These are phyloP conservation scores for Colletotrichum sp. DNA, from an alignment of 2,329 filamentous ascomycete genomes.

Conservation along the genomic window DNA sequence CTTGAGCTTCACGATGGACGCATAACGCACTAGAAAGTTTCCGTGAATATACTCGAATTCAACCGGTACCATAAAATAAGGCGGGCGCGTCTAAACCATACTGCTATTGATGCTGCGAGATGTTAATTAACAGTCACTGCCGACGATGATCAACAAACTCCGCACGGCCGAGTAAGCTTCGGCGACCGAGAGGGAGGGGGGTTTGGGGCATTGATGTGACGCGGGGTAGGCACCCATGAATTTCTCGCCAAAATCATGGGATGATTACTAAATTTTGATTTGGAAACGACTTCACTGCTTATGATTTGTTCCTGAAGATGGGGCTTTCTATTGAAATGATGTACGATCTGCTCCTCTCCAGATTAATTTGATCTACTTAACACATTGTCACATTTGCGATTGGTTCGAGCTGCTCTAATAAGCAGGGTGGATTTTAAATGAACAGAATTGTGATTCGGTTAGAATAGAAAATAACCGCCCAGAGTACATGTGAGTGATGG, in stretches of 20 bases:
- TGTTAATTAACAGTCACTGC: neutral
- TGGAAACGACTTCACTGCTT: neutral
- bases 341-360: neutral
- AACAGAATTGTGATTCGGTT: too few relatives aligned
- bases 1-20: neutral
- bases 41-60: neutral
- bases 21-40: neutral
- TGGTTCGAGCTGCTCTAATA: too few relatives aligned
- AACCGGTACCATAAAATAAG: neutral
- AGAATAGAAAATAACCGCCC: fast-evolving
- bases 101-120: neutral
- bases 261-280: neutral
- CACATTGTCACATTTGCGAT: too few relatives aligned
- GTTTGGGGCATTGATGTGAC: neutral
- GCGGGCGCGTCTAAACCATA: neutral
- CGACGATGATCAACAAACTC: neutral
- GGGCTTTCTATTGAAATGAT: fast-evolving
- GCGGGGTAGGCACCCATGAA: neutral
- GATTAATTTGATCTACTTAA: too few relatives aligned
- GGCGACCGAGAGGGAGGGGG: neutral
- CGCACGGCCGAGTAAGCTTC: neutral
- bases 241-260: neutral
- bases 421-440: too few relatives aligned
- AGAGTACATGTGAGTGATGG: fast-evolving
- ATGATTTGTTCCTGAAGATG: neutral